A percentile compares a stretch with the other conserved stretches of the same genome.
Conservation (phyloP, 2,329 filamentous ascomycete species). For the Berkeleyomyces rouxiae region DNA sequence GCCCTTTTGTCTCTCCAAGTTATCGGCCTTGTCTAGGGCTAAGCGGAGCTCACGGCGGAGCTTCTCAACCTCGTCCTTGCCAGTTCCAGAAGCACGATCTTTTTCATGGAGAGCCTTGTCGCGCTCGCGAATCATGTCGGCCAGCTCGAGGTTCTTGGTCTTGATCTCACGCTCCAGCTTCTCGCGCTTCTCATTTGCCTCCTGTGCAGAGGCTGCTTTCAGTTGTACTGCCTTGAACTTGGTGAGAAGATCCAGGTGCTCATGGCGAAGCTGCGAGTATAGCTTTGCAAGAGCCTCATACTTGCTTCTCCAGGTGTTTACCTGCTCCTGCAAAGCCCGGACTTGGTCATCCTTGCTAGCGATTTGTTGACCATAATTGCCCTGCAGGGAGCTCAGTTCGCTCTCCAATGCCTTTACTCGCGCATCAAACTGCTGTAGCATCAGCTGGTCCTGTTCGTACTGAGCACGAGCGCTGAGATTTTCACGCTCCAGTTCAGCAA, state of each 20-base stretch:
- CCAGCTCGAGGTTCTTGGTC: constrained; percentile 97
- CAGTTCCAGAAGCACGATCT: constrained; percentile 68
- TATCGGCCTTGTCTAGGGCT: constrained; percentile 81
- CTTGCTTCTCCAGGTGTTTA: constrained; percentile 94
- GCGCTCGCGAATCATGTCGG: constrained; percentile 94
- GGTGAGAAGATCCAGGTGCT: constrained; percentile 85
- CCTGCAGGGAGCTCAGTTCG: constrained; percentile 67
- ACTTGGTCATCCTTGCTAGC: constrained; percentile 90
- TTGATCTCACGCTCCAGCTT: constrained; percentile 96
- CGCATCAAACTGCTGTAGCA: constrained; percentile 92
- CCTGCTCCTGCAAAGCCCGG: constrained; percentile 79
- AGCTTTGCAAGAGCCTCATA: constrained; percentile 94
- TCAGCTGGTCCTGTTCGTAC: constrained; percentile 91
- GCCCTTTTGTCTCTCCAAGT: constrained; percentile 81
- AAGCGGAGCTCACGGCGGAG: constrained; percentile 83
- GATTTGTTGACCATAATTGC: constrained; percentile 71
- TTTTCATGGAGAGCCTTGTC: constrained; percentile 88
- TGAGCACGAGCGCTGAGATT: constrained; percentile 88
- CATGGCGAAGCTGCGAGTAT: constrained; percentile 87
- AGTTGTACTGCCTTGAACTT: constrained; percentile 94
- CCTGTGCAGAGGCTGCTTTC: constrained; percentile 91
- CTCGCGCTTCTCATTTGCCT: constrained; percentile 86
- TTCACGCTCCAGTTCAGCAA: constrained; percentile 88
- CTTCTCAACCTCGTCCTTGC: constrained; percentile 89
- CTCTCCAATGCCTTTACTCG: constrained; percentile 84